Base-by-base conservation (phyloP, 495 filamentous ascomycete species). In the Podospora comata region DNA sequence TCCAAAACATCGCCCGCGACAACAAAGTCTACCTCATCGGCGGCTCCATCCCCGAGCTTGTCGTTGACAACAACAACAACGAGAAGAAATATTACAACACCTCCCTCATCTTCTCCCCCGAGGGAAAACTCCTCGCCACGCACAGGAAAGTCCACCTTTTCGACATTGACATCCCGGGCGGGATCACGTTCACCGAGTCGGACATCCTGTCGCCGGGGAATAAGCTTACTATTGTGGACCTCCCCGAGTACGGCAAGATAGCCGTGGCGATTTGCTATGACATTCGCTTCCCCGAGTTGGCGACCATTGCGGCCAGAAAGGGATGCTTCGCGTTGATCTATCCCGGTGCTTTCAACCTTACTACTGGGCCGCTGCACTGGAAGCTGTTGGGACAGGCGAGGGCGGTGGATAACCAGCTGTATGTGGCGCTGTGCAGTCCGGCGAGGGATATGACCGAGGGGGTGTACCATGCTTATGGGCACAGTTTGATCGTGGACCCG, bases 121-220 rank as follows among this genome's bases (percentile, higher is more conserved):
- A 84, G 1, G 95, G 95, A 0, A 76, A 83, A 9, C 82, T 97
- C n/a, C 84, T 98, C 11, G 92, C 89, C 3, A 91, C 87, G 2
- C 94, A 99, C 75, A 88, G 95, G 69, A 99, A 99, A 78, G 87
- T 95, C 20, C 95, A 99, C 76, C 85, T 99, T n/a, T 99, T 99
- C 81, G 95, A 99, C 81, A 99, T 99, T 73, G 90, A 94, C 77
- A 99, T 99, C 73, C 95, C 95, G 1, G 94, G 92, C 32, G 92
- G 92, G 77, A 97, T 99, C 77, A 89, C 75, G 16, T 99, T 99
- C 82, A 86, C 86, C 67, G 95, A 99, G 79, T 91, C 88, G 64
- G 93, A 97, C 60, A 92, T 97, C 7, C 84, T 99, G 20, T 89
- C 84, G 1, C 90, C 95, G 0, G 95, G 95, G 0, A 87, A 92